Conservation (phyloP, 2,329 filamentous ascomycete genomes). For the Claviceps citrina region DNA sequence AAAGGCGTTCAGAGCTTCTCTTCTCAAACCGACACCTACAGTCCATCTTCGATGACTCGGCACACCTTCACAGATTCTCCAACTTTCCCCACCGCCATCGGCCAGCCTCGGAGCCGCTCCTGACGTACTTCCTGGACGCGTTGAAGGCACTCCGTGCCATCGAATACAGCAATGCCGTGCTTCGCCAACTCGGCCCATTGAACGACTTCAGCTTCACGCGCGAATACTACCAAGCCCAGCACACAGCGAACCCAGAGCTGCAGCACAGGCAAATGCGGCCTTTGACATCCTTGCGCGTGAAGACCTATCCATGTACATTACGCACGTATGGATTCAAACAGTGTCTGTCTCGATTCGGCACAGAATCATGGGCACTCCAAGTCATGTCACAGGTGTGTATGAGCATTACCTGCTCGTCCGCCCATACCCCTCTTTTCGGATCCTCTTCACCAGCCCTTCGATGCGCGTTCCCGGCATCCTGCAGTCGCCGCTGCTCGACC, state of each 20-base stretch:
- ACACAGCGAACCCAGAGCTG: conserved; percentile 41
- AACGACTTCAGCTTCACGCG: conserved; percentile 8
- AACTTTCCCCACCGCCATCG: conserved; percentile 46
- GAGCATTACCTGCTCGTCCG: conserved; percentile 49
- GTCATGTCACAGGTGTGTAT: conserved; percentile 21
- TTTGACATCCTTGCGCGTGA: conserved; percentile 49
- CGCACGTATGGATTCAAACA: conserved; percentile 50
- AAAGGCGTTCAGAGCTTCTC: conserved; percentile 46
- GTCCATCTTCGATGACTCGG: conserved; percentile 48
- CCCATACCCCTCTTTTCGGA: conserved; percentile 48
- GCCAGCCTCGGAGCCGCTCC: conserved; percentile 46
- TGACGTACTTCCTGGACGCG: conserved; percentile 58
- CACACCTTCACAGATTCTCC: conserved; percentile 49
- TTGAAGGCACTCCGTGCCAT: conserved; percentile 57
- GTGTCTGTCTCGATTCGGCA: conserved; percentile 52
- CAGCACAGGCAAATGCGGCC: conserved; percentile 44
- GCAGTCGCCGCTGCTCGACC: conserved; percentile 40
- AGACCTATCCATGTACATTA: conserved; percentile 56
- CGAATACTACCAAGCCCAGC: conserved; percentile 4
- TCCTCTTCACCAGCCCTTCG: conserved; percentile 54
- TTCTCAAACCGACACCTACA: conserved; percentile 51
- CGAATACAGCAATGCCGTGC: conserved; percentile 48
- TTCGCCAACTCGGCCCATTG: conserved; percentile 7
- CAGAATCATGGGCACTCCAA: conserved; percentile 48
- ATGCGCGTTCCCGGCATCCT: conserved; percentile 53